Base-by-base conservation (phyloP, 208 protist genomes). In the Trypanosoma vivax region DNA sequence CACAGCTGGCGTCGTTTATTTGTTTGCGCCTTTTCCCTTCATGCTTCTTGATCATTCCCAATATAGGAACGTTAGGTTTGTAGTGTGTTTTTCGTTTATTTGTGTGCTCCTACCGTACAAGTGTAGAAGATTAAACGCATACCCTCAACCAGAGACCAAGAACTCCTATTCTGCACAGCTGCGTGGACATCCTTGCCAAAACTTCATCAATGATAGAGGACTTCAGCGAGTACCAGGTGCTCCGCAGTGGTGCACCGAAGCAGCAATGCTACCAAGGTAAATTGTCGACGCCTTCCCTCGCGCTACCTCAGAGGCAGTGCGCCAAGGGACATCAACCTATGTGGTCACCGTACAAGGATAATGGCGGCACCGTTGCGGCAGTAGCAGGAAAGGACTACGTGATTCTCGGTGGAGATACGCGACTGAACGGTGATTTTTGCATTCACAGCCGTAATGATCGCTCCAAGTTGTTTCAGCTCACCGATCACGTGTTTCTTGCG, bases 351-450 rank as follows among this genome's bases (percentile, higher is more conserved):
- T 98, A 98, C 73, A 66, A 80, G 7, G 87, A 98, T 64, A 98
- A 98, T 51, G 93, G 95, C 37, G 95, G 97, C 34, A 98, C 97
- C 9, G 86, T 88, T 31, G 62, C 98, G 0, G 97, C 94, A 33
- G 94, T 99, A 47, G 88, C 91, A 9, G 98, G 98, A 10, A 83
- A 83, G 18, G 92, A 98, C 79, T 99, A 92, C 66, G 95, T 94
- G 31, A 79, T 99, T 23, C 60, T 99, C 41, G 98, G 97, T 24
- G 95, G 77, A 31, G 98, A 99, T 75, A 99, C 98, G 7, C 90
- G 98, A 37, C 70, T 99, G 63, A 97, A 90, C 65, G 81, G 83
- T 33, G 96, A 98, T 48, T 99, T 98, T 76, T 92, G 83, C 59
- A 97, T 99, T 50, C 74, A 91, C 58, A 94, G 95, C n/a, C 76